Evolutionary conservation across 805 yeast species (phyloP), one percentile per base, ranked within the genome.

Genomic region (Yarrowia hollandica): DNA sequence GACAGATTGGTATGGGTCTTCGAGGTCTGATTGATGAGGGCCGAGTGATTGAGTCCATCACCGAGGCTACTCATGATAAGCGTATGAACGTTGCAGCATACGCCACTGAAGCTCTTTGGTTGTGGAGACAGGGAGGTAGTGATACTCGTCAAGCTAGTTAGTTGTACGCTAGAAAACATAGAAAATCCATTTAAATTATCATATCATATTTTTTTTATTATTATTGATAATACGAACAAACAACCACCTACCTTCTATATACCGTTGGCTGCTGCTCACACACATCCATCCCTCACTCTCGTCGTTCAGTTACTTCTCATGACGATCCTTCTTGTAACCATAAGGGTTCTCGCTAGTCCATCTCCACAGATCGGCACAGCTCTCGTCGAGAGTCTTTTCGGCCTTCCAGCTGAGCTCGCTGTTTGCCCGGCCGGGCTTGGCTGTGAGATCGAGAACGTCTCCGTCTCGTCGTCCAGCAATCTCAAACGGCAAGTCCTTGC

Each of bases 61-160:
- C 82, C 34, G 85, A 83, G 48, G 71, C 73, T 2, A 84, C 88
- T 26, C 79, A 90, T 0, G 86, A 86, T 65, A 95, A 87, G 52
- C 88, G 87, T 69, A 61, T 91, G 26, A 85, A 91, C 31, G 90
- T 90, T 1, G 76, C 88, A 65, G 87, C 81, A 64, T 88, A 90
- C 69, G 96, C 97, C 0, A 77, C 86, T 26, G 97, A 91, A 64
- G 96, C 97, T 0, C 76, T 91, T 31, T 91, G 96, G 96, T 72
- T 91, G 57, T 89, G 96, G 94, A 84, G 79, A 64, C 64, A 69
- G 31, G 68, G 70, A 18, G 65, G 67, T 10, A 64, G 66, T 11
- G 61, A 55, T 38, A 21, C 55, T 33, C 38, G 55, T 7, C 55
- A 48, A 22, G 55, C 55, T 6, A 33, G 30, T 16, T 48, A 48